Evolutionary conservation across 2,329 filamentous ascomycete genomes (phyloP).

Genomic region (Fusarium zealandicum): DNA sequence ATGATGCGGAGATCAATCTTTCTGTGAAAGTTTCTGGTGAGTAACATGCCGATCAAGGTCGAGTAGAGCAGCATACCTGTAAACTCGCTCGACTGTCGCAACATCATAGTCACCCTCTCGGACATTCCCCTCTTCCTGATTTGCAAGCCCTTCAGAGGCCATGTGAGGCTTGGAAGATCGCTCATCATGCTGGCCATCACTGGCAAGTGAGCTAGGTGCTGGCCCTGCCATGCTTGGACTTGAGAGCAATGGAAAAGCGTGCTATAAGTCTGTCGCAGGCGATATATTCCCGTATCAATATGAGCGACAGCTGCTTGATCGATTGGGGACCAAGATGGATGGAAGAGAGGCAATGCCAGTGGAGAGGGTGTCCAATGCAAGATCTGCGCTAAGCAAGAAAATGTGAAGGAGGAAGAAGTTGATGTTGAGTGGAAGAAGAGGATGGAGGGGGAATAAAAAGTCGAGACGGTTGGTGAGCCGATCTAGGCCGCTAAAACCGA

Average conservation of each 20-base stretch:
- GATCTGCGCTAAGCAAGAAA: neutral
- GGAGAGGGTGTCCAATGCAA: constrained; percentile 27
- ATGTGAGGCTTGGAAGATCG: constrained; percentile 31
- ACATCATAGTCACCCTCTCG: constrained; percentile 54
- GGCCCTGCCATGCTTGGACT: constrained; percentile 56
- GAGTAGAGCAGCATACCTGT: constrained; percentile 43
- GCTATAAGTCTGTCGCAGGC: constrained; percentile 51
- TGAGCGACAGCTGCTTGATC: constrained; percentile 3
- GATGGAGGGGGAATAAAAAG: constrained; percentile 26
- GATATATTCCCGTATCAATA: neutral
- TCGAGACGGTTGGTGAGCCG: constrained; percentile 27
- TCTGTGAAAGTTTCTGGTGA: constrained; percentile 25
- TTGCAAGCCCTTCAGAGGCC: constrained; percentile 33
- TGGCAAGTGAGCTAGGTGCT: constrained; percentile 42
- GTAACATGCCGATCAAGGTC: neutral
- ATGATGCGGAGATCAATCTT: constrained; percentile 68
- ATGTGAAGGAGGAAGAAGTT: neutral
- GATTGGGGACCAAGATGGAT: constrained; percentile 3
- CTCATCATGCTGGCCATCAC: constrained; percentile 44
- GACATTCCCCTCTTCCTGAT: constrained; percentile 44
- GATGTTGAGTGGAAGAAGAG: constrained; percentile 21
- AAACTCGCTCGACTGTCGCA: constrained; percentile 62
- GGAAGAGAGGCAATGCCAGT: constrained; percentile 33
- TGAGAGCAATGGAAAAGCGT: constrained; percentile 60
- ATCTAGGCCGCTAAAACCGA: constrained; percentile 36